Base-by-base conservation (phyloP, 2,329 filamentous ascomycete species). In the Aspergillus chevalieri region DNA sequence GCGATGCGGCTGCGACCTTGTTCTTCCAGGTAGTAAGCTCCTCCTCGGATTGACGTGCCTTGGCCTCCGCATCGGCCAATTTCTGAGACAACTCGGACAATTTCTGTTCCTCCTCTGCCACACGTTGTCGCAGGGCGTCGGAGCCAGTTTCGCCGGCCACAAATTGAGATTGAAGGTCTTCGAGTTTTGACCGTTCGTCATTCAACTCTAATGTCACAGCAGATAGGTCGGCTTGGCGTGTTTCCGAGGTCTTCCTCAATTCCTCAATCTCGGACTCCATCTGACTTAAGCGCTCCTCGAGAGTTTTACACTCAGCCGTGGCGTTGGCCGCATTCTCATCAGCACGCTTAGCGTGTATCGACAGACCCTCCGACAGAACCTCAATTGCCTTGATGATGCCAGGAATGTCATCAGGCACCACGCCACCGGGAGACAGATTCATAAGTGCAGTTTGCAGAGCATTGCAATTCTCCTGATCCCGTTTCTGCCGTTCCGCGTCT, bases 61-160 rank as follows among this genome's bases (percentile, higher is more conserved):
- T 84, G n/a, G 86, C 86, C 59, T 87, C 84, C n/a, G 83, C 80
- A 47, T 85, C 82, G 3, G 85, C 84, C 17, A 95, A 75, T 60
- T 89, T 82, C 57, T 88, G 81, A 2, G 82, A 80, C 24, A 95
- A 71, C 10, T 76, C 77, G 19, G 79, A 79, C 3, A 88, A 80
- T 66, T 83, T 87, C 50, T 74, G 76, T 67, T 95, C 89, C 60
- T 90, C 85, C 50, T 89, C 86, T 39, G 85, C 82, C 3, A 94
- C 77, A 48, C 84, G 81, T 67, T 85, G 85, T 48, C 87, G 83
- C 48, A 95, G 72, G 24, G 82, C 83, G 66, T 91, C 88, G 0
- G 89, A 90, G 4, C 89, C 89, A 3, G 84, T 90, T 67, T 93
- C 89, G 14, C 89, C 90, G 55, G 91, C 86, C 1, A 86, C 82